Percentiles rank a stretch among this genome's conserved stretches.
These are phyloP conservation scores for Aureobasidium namibiae DNA, from an alignment of 2,329 filamentous ascomycete genomes.

Conservation along the genomic window DNA sequence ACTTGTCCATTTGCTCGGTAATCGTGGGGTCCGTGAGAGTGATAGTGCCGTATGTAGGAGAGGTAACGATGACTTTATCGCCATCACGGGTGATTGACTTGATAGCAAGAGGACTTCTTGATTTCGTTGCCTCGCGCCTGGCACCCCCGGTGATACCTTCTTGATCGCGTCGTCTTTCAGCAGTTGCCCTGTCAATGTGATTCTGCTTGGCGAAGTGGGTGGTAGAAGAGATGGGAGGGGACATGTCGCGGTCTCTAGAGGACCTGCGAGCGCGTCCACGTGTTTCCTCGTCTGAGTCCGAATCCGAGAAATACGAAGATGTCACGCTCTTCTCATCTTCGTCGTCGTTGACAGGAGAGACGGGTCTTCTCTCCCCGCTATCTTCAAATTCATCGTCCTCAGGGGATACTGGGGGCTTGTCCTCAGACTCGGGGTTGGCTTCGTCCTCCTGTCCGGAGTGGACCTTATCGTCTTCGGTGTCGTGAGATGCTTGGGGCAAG, in stretches of 20 bases:
- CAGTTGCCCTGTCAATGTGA: background rate
- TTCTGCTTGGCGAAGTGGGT: background rate
- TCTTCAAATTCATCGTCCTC: background rate
- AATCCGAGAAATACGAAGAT: background rate
- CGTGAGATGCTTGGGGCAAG: background rate
- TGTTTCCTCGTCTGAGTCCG: background rate
- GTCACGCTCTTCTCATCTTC: background rate
- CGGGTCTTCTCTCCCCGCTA: background rate
- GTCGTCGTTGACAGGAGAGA: background rate
- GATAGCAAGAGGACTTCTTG: background rate
- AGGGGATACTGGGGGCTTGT: background rate
- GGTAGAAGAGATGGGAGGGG: background rate
- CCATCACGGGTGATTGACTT: background rate
- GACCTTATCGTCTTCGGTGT: background rate
- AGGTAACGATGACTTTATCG: background rate
- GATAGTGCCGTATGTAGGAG: background rate
- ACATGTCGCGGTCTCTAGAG: background rate
- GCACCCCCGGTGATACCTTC: background rate
- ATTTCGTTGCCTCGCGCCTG: background rate
- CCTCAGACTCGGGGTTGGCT: background rate
- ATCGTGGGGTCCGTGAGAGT: background rate
- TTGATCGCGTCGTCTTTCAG: background rate
- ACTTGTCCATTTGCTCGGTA: background rate
- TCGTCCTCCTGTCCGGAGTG: background rate
- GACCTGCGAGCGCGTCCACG: background rate